phyloP scores from a whole-genome alignment of 371 early-diverging fungal genomes.

The Apophysomyces elegans region DNA sequence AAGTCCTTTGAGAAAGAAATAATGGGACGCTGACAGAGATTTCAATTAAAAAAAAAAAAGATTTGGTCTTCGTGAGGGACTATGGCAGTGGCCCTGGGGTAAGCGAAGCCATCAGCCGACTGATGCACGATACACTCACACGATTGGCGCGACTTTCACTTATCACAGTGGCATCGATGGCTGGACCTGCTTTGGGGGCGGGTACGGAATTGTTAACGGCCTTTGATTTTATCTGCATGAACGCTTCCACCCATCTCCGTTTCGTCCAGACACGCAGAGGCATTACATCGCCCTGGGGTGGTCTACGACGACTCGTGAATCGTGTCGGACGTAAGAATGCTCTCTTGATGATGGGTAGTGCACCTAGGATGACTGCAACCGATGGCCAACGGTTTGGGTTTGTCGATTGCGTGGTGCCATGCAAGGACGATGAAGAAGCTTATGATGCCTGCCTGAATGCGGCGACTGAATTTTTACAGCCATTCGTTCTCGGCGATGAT shows the following conservation, averaged over 20 bases:
- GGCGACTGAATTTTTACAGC: slow-evolving; percentile 28
- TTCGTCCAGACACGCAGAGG: slow-evolving; percentile 75
- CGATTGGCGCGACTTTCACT: slow-evolving; percentile 62
- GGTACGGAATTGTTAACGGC: slow-evolving; percentile 74
- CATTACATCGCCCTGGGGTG: slow-evolving; percentile 68
- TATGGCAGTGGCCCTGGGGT: slow-evolving; percentile 41
- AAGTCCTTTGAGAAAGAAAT: background rate
- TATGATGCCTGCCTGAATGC: slow-evolving; percentile 30
- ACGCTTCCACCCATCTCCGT: slow-evolving; percentile 41
- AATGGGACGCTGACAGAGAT: background rate
- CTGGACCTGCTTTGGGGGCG: slow-evolving; percentile 73
- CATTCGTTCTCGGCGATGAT: slow-evolving; percentile 20
- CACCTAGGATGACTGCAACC: slow-evolving; percentile 40
- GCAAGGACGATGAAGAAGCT: background rate
- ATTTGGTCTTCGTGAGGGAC: slow-evolving; percentile 56
- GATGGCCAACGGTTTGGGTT: slow-evolving; percentile 42
- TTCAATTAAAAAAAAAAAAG: slow-evolving; percentile 24
- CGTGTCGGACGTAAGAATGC: slow-evolving; percentile 60
- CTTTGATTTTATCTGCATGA: slow-evolving; percentile 67
- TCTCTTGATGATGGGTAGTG: slow-evolving; percentile 52
- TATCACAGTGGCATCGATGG: slow-evolving; percentile 66
- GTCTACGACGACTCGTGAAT: slow-evolving; percentile 55
- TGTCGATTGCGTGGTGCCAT: slow-evolving; percentile 39
- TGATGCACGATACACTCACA: slow-evolving; percentile 67
- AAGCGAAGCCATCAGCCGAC: slow-evolving; percentile 52